Evolutionary conservation across 208 protist genomes (phyloP), one percentile per base, ranked within the genome.

Genomic region (Leptomonas seymouri): DNA sequence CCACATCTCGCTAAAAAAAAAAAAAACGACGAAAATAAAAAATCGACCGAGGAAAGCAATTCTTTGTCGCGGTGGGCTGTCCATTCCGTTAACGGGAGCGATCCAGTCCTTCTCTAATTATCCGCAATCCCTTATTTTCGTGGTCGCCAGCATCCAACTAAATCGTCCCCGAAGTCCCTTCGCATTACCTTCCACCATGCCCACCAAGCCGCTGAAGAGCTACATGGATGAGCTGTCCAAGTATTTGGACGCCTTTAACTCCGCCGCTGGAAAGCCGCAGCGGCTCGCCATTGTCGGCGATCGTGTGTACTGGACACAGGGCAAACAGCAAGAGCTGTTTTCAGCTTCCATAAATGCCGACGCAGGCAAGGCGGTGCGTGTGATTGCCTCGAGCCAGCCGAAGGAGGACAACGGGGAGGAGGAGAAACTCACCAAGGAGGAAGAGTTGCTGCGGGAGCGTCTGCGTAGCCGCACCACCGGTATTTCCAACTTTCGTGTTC

Each of bases 401-500:
- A 16, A 62, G 39, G 34, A 0, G 20, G 54, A 62, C 23, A 41
- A 53, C 23, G 60, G 30, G 20, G 27, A 70, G 58, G 49, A 72
- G 21, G 15, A 69, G 46, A 71, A 77, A 60, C 71, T 84, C 14
- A 85, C 70, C 8, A 91, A 91, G 68, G 90, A 93, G 50, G 90
- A 95, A 53, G 90, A 95, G 60, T 67, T 95, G 55, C 72, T 95
- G 28, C 90, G 90, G 25, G 90, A 95, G 74, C 85, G 90, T 28
- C 82, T 67, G 49, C 87, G 90, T 46, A 85, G 60, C 23, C 61
- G 65, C 20, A 79, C 86, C 44, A 91, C 75, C 15, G 90, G 90
- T 57, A 87, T 95, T 62, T 74, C 50, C 20, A 81, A 34, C 55
- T 95, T 84, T 61, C 75, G 71, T 42, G 71, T 95, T 15, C 83